Conservation (phyloP, 1,284 basidiomycete genomes). For the Mycosarcoma mackinlayi region DNA sequence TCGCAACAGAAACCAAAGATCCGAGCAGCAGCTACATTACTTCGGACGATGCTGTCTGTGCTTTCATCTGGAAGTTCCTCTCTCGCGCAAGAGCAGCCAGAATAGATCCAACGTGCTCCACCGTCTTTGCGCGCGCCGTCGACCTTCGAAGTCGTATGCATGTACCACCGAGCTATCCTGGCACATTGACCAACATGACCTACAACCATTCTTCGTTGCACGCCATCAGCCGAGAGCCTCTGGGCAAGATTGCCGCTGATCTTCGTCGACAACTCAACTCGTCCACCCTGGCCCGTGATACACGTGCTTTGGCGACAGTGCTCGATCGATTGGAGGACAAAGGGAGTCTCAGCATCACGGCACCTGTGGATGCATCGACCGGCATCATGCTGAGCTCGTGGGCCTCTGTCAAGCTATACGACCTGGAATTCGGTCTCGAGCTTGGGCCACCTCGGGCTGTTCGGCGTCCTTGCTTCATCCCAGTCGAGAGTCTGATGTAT, state of each 20-base stretch:
- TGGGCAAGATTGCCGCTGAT: slow-evolving; percentile 1
- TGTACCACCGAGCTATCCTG: slow-evolving; percentile 3
- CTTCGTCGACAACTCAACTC: slow-evolving; percentile 5
- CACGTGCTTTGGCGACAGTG: slow-evolving; percentile 5
- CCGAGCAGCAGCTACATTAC: background rate
- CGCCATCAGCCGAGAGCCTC: background rate
- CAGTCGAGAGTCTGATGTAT: slow-evolving; percentile 12
- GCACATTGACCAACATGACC: slow-evolving; percentile 10
- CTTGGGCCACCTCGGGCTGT: slow-evolving; percentile 1
- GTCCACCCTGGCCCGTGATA: background rate
- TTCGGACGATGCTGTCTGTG: slow-evolving; percentile 6
- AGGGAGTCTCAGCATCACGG: slow-evolving; percentile 6
- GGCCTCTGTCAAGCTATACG: slow-evolving; percentile 4
- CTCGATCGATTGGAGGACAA: slow-evolving; percentile 2
- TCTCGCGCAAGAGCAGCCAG: slow-evolving; percentile 6
- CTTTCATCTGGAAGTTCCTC: slow-evolving; percentile 5
- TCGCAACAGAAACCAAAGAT: slow-evolving; percentile 4
- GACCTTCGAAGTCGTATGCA: slow-evolving; percentile 3
- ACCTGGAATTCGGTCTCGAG: slow-evolving; percentile 2
- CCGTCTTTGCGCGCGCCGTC: slow-evolving; percentile 8
- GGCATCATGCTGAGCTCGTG: slow-evolving; percentile 12
- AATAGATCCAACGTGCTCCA: background rate
- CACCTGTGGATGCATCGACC: slow-evolving; percentile 3
- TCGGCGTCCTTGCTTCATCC: slow-evolving; percentile 2
- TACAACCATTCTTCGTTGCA: slow-evolving; percentile 1